Evolutionary conservation across 441 rosid genomes (phyloP), one percentile per base, ranked within the genome.

Genomic region (Geranium incanum): DNA sequence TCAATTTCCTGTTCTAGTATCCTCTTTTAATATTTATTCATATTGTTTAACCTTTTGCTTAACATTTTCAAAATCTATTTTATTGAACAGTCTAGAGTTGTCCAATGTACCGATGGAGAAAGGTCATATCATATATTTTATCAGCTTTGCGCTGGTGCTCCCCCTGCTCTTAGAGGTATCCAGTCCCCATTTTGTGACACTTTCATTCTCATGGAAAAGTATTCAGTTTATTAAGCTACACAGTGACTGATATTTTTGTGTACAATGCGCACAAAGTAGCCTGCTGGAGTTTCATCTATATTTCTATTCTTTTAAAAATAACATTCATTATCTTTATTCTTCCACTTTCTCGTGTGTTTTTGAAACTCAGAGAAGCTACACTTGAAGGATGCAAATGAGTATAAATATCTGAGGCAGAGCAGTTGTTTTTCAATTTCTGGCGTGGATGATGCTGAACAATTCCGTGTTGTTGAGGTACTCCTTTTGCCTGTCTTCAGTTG

Each of bases 81-180:
- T 50, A 52, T 6, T 75, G 71, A 84, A 80, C 95, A 95, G 99
- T 95, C 99, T 73, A 91, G 99, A 84, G 98, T 95, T 72, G 98
- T 95, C 77, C 99, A 95, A 77, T 90, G 96, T 85, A 84, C 87
- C 52, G 93, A 89, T 70, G 97, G 97, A 72, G 99, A 95, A 84
- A 90, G 99, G 84, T 91, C 99, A 68, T 95, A 95, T 81, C 99
- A 95, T 78, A 87, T 95, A 83, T 95, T 95, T 82, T 95, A 95
- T 87, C 99, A 95, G 78, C 98, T 95, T 74, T 95, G 99, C 81
- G 96, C 91, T 69, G 99, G 99, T 71, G 99, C 98, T 77, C 80
- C 96, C 74, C 70, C 60, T 76, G 73, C 75, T 19, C 89, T 95
- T 67, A 84, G 88, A 87, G 99, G 99, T 91, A 83, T 75, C 39